phyloP scores from a whole-genome alignment of 2,329 filamentous ascomycete genomes.

The Colletotrichum sp. region DNA sequence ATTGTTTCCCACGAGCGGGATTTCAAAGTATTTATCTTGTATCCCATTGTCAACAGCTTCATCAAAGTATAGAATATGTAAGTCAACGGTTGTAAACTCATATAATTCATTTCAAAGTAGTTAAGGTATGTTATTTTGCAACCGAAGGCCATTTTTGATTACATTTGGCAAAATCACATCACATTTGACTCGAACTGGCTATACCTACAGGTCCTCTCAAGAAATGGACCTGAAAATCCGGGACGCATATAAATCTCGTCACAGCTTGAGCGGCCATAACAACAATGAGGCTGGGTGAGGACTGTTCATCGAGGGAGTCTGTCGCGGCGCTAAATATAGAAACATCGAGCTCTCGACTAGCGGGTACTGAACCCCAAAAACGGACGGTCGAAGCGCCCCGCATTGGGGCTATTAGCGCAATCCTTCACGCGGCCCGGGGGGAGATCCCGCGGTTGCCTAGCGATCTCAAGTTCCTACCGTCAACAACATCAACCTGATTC shows the following conservation, averaged over 20 bases:
- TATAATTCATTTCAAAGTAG: fast-evolving
- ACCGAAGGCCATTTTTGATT: not conserved
- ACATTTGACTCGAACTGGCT: not conserved
- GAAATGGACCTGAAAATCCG: fast-evolving
- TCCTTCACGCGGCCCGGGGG: not conserved
- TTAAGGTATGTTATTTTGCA: fast-evolving
- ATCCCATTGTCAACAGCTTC: too few species aligned
- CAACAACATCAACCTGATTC: not conserved
- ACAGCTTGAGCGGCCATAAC: not conserved
- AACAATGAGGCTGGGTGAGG: fast-evolving
- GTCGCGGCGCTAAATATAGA: not conserved
- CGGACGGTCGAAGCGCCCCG: not conserved
- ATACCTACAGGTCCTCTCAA: not conserved
- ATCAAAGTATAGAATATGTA: too few species aligned
- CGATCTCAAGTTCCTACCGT: not conserved
- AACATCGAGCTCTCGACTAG: not conserved
- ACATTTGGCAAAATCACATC: not conserved
- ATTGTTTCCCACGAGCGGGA: fast-evolving
- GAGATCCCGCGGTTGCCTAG: not conserved
- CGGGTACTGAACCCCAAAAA: not conserved
- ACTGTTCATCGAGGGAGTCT: not conserved
- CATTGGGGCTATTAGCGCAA: not conserved
- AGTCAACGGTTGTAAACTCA: not conserved
- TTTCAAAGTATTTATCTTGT: not conserved
- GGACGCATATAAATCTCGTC: not conserved